Conservation (phyloP, 495 filamentous ascomycete species). For the Aspergillus bridgeri region DNA sequence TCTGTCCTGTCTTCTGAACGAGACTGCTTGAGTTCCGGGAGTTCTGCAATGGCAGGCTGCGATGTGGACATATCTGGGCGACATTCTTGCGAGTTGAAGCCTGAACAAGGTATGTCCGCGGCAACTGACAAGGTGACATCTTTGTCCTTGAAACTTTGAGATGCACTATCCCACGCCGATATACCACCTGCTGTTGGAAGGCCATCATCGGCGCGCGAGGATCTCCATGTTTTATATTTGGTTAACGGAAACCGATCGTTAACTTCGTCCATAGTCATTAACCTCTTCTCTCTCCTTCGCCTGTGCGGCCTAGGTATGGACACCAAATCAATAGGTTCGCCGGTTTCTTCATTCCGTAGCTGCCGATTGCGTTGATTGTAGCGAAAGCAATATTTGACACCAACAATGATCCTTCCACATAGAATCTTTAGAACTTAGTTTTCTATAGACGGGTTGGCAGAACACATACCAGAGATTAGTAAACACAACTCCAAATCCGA, state of each 20-base stretch:
- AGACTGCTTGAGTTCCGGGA: background rate
- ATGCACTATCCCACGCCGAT: constrained; percentile 53
- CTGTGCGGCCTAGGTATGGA: constrained; percentile 77
- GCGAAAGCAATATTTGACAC: constrained; percentile 98
- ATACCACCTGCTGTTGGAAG: constrained; percentile 83
- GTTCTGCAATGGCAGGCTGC: background rate
- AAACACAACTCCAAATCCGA: constrained; percentile 98
- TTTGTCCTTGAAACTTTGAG: constrained; percentile 27
- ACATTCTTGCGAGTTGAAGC: constrained; percentile 1
- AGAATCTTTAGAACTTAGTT: background rate
- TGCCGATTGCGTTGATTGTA: constrained; percentile 93
- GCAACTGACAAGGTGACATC: constrained; percentile 12
- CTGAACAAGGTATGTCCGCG: constrained; percentile 3
- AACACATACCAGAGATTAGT: constrained; percentile 87
- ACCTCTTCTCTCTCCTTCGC: constrained; percentile 86
- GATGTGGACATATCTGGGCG: background rate
- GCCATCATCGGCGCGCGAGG: constrained; percentile 76
- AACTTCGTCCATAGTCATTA: constrained; percentile 98
- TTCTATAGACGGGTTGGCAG: constrained; percentile 3
- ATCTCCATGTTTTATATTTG: constrained; percentile 95
- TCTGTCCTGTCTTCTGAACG: background rate
- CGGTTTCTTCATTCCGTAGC: constrained; percentile 74
- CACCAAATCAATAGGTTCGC: constrained; percentile 77
- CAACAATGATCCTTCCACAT: constrained; percentile 87
- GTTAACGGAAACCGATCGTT: constrained; percentile 93